Evolutionary conservation across 495 filamentous ascomycete species (phyloP).

Genomic region (Cercophora sp.): DNA sequence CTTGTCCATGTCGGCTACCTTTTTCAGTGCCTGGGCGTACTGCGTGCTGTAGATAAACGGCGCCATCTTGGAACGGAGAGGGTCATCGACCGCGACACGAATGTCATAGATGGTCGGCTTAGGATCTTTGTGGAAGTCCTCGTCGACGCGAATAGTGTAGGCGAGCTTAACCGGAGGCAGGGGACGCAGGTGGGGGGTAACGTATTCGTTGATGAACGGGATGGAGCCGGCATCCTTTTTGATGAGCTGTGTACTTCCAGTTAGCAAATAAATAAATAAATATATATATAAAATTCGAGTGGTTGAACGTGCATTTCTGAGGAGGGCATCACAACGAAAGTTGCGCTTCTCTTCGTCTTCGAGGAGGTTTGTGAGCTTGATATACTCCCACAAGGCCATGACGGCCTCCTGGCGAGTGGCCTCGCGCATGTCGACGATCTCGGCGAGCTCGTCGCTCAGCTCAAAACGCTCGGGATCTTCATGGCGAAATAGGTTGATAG

Average conservation of each 20-base stretch:
- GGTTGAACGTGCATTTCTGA: slow-evolving; percentile 58
- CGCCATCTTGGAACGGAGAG: slow-evolving; percentile 63
- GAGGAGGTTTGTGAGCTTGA: slow-evolving; percentile 76
- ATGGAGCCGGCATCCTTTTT: slow-evolving; percentile 75
- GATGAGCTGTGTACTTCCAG: slow-evolving; percentile 66
- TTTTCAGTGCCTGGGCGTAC: slow-evolving; percentile 61
- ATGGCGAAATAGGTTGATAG: slow-evolving; percentile 79
- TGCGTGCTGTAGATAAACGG: slow-evolving; percentile 54
- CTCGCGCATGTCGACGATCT: slow-evolving; percentile 80
- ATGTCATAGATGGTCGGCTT: slow-evolving; percentile 84
- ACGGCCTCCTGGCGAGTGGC: slow-evolving; percentile 82
- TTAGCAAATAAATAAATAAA: slow-evolving; percentile 25
- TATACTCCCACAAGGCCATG: slow-evolving; percentile 93
- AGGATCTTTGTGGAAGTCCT: slow-evolving; percentile 65
- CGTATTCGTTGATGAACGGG: slow-evolving; percentile 76
- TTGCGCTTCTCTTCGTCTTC: slow-evolving; percentile 91
- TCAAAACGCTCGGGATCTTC: slow-evolving; percentile 81
- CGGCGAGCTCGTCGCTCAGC: slow-evolving; percentile 70
- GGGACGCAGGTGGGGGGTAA: slow-evolving; percentile 68
- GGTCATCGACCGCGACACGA: slow-evolving; percentile 78
- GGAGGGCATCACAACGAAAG: slow-evolving; percentile 80
- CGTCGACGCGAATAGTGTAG: slow-evolving; percentile 93
- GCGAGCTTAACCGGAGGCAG: slow-evolving; percentile 78
- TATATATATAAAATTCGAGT: not conserved
- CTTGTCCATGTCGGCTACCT: slow-evolving; percentile 72